phyloP scores from a whole-genome alignment of 306 rosid genomes.

The Dalbergia cochinchinensis region DNA sequence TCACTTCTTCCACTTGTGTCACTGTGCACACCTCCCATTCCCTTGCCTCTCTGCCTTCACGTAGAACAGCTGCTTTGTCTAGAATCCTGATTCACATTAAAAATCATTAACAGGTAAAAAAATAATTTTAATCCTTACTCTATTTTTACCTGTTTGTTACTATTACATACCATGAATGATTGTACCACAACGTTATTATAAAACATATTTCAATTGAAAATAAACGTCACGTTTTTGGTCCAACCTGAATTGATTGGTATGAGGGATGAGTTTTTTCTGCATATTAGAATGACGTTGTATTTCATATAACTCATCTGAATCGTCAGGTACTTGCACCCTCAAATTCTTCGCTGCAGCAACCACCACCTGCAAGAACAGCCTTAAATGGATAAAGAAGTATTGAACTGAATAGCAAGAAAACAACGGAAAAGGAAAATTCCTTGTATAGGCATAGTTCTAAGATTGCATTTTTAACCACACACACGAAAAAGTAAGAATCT shows the following conservation, averaged over 20 bases:
- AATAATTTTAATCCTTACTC: not conserved
- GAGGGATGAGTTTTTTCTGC: slow-evolving; percentile 42
- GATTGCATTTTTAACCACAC: too few relatives aligned
- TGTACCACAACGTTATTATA: not conserved
- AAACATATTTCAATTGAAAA: not conserved
- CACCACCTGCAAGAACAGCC: slow-evolving; percentile 49
- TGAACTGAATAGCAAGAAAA: slow-evolving; percentile 1
- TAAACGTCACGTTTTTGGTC: not conserved
- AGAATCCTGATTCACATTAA: slow-evolving; percentile 43
- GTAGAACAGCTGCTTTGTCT: slow-evolving; percentile 65
- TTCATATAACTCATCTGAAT: slow-evolving; percentile 48
- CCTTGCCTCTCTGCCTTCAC: slow-evolving; percentile 39
- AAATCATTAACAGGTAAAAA: too few relatives aligned
- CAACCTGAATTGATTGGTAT: slow-evolving; percentile 53
- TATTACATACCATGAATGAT: too few relatives aligned
- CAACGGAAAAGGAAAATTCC: too few relatives aligned
- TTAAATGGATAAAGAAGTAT: not conserved
- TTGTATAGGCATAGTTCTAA: too few relatives aligned
- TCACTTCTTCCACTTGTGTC: slow-evolving; percentile 66
- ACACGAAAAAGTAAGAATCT: too few relatives aligned
- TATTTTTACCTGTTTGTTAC: too few relatives aligned
- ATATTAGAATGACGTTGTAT: slow-evolving; percentile 20
- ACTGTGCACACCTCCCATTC: slow-evolving; percentile 61
- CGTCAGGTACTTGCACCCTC: slow-evolving; percentile 44
- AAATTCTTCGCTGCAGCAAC: slow-evolving; percentile 50